phyloP scores from a whole-genome alignment of 108 stramenopile species.

The Skeletonema grethae region DNA sequence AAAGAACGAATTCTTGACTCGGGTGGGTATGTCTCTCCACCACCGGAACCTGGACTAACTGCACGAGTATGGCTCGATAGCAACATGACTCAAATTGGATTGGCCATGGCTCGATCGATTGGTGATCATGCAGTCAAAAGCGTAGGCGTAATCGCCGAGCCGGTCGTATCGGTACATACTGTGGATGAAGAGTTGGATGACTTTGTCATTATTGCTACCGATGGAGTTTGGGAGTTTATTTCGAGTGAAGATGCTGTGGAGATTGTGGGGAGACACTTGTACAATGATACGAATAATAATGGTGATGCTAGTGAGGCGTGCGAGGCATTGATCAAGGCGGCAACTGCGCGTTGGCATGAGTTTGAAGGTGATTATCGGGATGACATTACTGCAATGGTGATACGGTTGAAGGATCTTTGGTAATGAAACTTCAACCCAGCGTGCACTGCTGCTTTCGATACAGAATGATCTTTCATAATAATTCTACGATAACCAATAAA shows the following conservation, averaged over 20 bases:
- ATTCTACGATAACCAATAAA: too few relatives aligned
- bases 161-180: conserved; percentile 76
- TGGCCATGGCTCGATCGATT: conserved; percentile 95
- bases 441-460: too few relatives aligned
- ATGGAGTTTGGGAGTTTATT: conserved; percentile 98
- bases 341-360: conserved; percentile 91
- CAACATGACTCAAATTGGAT: conserved; percentile 89
- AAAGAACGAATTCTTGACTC: conserved; percentile 75
- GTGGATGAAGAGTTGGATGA: conserved; percentile 66
- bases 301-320: conserved; percentile 75
- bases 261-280: conserved; percentile 62
- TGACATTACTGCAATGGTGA: conserved; percentile 94
- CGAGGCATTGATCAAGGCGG: conserved; percentile 84
- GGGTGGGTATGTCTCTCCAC: conserved; percentile 94
- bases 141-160: conserved; percentile 93
- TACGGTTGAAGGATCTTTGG: conserved; percentile 63
- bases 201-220: conserved; percentile 89
- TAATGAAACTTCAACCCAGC: too few relatives aligned
- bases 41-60: conserved; percentile 88
- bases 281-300: conserved; percentile 11
- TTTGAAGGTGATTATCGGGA: conserved; percentile 97
- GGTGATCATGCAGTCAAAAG: conserved; percentile 94
- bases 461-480: too few relatives aligned
- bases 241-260: conserved; percentile 72
- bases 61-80: conserved; percentile 93